A percentile compares a stretch with the other conserved stretches of the same genome.
These are phyloP conservation scores for Hirschioporus abietinus DNA, from an alignment of 768 basidiomycete genomes.

Conservation along the genomic window DNA sequence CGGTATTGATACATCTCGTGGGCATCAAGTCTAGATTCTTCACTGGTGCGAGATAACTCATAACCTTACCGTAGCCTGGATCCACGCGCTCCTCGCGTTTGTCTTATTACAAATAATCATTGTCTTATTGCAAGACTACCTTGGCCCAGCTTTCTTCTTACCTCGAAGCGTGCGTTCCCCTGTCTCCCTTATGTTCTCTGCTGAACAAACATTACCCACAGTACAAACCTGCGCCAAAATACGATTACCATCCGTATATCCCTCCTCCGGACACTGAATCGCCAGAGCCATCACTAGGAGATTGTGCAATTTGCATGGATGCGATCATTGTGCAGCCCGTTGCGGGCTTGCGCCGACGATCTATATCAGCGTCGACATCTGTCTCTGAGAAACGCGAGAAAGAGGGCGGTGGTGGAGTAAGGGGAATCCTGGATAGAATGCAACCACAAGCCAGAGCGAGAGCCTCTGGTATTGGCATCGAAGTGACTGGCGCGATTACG, in stretches of 20 bases:
- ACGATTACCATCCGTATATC: conserved; percentile 84
- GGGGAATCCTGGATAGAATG: conserved; percentile 39
- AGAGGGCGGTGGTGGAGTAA: conserved; percentile 24
- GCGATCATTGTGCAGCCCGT: conserved; percentile 50
- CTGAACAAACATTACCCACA: conserved; percentile 22
- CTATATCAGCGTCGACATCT: conserved; percentile 23
- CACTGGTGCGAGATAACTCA: conserved; percentile 2
- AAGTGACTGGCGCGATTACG: conserved; percentile 33
- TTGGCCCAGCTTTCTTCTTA: conserved; percentile 84
- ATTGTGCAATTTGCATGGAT: conserved; percentile 95
- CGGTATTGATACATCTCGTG: conserved; percentile 71
- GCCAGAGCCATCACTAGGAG: conserved; percentile 70
- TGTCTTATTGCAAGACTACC: conserved; percentile 63
- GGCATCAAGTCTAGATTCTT: conserved; percentile 22
- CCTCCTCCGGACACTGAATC: conserved; percentile 70
- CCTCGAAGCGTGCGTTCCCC: conserved; percentile 49
- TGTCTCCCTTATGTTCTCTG: neutral
- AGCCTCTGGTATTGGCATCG: conserved; percentile 28
- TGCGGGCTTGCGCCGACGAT: conserved; percentile 5
- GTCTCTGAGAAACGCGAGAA: conserved; percentile 28
- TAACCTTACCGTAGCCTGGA: conserved; percentile 47
- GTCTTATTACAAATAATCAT: conserved; percentile 58
- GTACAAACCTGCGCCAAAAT: conserved; percentile 55
- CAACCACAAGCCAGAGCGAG: conserved; percentile 16
- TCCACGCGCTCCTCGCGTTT: conserved; percentile 52